Evolutionary conservation across 1,284 basidiomycete genomes (phyloP), one percentile per base, ranked within the genome.

Genomic region (Cerrena zonata): DNA sequence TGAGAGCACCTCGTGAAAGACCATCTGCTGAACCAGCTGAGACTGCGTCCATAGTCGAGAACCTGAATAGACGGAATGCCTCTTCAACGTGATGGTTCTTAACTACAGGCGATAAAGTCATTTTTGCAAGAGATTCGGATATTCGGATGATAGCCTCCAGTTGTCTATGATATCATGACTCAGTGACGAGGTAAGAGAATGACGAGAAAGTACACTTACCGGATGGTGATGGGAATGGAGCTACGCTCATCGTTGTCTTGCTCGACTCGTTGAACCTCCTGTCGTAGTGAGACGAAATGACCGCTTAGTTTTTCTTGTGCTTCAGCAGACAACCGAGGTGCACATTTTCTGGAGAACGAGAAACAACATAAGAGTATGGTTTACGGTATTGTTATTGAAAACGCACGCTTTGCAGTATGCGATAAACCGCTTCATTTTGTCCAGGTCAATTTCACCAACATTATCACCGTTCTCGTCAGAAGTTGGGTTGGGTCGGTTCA

Each of bases 101-200:
- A 3, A 99, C 96, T 2, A 86, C 79, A 0, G 92, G 80, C 1
- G 87, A 86, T 19, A 99, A 77, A 0, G 92, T 94, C 69, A 99
- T 81, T 67, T 99, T 99, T 25, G 95, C 94, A 15, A 98, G 75
- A 2, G 94, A 89, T 69, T 99, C 96, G 3, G 94, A 97, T 63
- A 99, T 99, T 41, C 96, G 94, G 61, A 99, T 93, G 61, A 99
- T 96, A 34, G 96, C 96, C 73, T 99, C 96, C 5, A 99, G 77
- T 85, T 99, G 96, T 58, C 93, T 96, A 60, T 12, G 23, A 47
- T 44, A 52, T 49, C n/a, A 47, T 21, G 18, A 47, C 19, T 21
- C 18, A 23, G 13, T 25, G 19, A 25, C 21, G 22, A 26, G 24
- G 27, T 2, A 45, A 22, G 50, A 22, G 26, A 3, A 27, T 10